These are phyloP conservation scores for Ceratocystiopsis minuta DNA, from an alignment of 2,329 filamentous ascomycete genomes.

Conservation along the genomic window DNA sequence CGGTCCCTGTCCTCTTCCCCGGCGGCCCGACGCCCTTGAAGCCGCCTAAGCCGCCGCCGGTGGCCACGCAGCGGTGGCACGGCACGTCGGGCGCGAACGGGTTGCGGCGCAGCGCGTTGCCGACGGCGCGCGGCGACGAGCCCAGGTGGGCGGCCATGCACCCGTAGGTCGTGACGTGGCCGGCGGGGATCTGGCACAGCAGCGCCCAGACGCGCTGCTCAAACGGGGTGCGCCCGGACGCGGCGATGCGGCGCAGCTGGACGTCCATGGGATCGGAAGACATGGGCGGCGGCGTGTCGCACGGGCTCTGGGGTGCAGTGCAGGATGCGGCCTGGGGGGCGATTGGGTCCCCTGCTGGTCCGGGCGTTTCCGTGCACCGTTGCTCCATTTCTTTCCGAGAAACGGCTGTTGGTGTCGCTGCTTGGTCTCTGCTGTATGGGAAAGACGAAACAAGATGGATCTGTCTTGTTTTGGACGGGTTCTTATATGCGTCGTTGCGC, in stretches of 20 bases:
- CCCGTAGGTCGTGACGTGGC: constrained; percentile 62
- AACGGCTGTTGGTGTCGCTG: no score
- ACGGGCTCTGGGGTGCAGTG: no score
- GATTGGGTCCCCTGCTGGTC: no score
- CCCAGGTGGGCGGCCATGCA: constrained; percentile 47
- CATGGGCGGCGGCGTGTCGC: no score
- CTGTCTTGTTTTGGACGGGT: background rate
- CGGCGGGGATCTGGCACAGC: constrained; percentile 59
- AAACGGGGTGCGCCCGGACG: constrained; percentile 29
- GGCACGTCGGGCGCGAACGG: constrained; percentile 70
- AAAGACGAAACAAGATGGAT: background rate
- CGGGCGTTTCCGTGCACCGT: no score
- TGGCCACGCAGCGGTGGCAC: constrained; percentile 65
- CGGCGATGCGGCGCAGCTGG: constrained; percentile 27
- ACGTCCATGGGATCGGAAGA: constrained; percentile 14
- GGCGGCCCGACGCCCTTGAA: constrained; percentile 51
- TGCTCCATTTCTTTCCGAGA: no score
- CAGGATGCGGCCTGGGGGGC: no score
- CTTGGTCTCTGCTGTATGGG: no score
- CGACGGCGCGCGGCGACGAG: constrained; percentile 60
- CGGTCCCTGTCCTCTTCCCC: no score
- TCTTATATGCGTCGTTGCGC: no score
- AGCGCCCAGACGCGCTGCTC: constrained; percentile 50
- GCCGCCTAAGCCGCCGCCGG: constrained; percentile 50
- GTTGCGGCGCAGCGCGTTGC: constrained; percentile 59